A percentile compares a stretch with the other conserved stretches of the same genome.
phyloP scores from a whole-genome alignment of 495 filamentous ascomycete genomes.

The Sordaria brevicollis region DNA sequence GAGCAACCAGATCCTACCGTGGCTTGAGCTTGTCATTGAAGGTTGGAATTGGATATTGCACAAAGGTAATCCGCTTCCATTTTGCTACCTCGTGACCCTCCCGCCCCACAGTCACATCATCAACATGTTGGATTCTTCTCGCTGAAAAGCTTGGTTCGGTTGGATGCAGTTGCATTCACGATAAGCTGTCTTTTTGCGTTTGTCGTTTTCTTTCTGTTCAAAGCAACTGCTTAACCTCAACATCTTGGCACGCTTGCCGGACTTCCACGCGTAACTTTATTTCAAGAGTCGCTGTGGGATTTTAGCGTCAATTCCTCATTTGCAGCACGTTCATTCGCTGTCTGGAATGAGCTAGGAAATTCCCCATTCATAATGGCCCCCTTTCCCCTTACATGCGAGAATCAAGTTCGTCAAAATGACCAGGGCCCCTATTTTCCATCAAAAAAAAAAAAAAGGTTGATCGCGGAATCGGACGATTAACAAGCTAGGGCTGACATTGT shows the following conservation, averaged over 20 bases:
- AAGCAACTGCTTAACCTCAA: not conserved
- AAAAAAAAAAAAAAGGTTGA: not conserved
- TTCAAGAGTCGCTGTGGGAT: not conserved
- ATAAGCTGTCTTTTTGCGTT: not conserved
- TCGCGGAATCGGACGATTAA: not conserved
- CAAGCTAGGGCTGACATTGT: not conserved
- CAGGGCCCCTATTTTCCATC: not conserved
- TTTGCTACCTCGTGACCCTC: not conserved
- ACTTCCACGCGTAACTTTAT: not conserved
- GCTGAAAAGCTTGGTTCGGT: not conserved
- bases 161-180: not conserved
- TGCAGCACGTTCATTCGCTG: not conserved
- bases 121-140: not conserved
- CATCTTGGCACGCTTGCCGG: not conserved
- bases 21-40: not conserved
- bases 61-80: not conserved
- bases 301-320: not conserved
- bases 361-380: not conserved
- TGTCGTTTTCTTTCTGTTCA: not conserved
- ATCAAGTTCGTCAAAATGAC: not conserved
- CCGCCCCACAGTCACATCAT: not conserved
- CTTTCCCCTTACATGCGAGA: not conserved
- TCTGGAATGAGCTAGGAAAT: not conserved
- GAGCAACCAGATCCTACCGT: not conserved
- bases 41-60: not conserved